Evolutionary conservation across 176 grass and related monocot genomes (phyloP).

Genomic region (Raddia distichophylla): DNA sequence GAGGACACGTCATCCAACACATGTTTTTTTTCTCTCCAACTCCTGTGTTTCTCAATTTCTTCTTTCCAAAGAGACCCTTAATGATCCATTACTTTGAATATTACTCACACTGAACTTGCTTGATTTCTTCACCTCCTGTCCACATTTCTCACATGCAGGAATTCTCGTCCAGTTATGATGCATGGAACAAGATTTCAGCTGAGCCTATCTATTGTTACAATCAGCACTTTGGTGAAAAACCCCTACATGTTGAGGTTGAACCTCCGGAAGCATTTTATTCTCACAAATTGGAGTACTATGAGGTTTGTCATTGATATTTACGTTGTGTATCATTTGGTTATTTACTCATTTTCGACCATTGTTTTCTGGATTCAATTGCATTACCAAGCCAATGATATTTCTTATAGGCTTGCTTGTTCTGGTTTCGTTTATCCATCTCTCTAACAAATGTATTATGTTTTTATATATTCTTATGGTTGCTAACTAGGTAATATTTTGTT

Average conservation of each 20-base stretch:
- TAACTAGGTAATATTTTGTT: constrained; percentile 26
- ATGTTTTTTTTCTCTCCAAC: too few species aligned
- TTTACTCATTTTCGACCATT: constrained; percentile 8
- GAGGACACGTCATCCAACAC: too few species aligned
- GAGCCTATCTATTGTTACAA: constrained; percentile 62
- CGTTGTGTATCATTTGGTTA: background rate
- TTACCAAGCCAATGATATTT: background rate
- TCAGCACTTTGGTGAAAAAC: constrained; percentile 55
- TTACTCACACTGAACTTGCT: background rate
- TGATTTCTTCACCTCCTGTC: background rate
- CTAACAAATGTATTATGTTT: background rate
- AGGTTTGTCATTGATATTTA: constrained; percentile 49
- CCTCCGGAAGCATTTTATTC: constrained; percentile 57
- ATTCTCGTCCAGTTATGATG: constrained; percentile 1
- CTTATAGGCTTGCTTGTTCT: background rate
- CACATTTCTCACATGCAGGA: constrained; percentile 8
- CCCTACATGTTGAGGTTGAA: constrained; percentile 63
- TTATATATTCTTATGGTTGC: background rate
- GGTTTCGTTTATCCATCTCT: background rate
- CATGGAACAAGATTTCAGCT: constrained; percentile 43
- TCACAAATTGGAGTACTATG: constrained; percentile 63
- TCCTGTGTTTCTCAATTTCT: too few species aligned
- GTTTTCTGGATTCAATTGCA: constrained; percentile 15
- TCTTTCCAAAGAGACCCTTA: too few species aligned
- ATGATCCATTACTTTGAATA: background rate